Conservation (phyloP, 495 filamentous ascomycete species). For the Neurospora tetraspora region DNA sequence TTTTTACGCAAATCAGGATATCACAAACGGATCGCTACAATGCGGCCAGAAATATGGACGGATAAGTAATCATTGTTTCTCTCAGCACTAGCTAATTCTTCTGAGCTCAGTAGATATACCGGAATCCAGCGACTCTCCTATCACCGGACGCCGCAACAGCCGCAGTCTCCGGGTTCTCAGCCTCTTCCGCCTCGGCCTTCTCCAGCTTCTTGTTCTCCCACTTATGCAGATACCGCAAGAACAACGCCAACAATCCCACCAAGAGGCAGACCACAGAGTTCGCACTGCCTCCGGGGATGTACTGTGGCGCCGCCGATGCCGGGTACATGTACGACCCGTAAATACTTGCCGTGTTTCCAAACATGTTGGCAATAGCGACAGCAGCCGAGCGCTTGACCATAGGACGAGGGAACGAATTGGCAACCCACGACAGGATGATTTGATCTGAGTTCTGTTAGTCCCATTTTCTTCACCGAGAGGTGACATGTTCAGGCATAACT, state of each 20-base stretch:
- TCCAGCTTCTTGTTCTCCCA: slow-evolving; percentile 42
- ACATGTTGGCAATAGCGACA: slow-evolving; percentile 46
- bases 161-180: slow-evolving; percentile 8
- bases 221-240: slow-evolving; percentile 33
- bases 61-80: neutral
- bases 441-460: slow-evolving; percentile 14
- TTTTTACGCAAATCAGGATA: neutral
- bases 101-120: slow-evolving; percentile 9
- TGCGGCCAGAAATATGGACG: rapidly evolving
- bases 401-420: slow-evolving; percentile 42
- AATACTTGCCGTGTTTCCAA: slow-evolving; percentile 44
- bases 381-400: slow-evolving; percentile 43
- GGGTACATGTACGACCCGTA: slow-evolving; percentile 51
- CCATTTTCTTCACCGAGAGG: too few species aligned
- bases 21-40: neutral
- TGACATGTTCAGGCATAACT: too few species aligned
- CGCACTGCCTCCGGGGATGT: slow-evolving; percentile 33
- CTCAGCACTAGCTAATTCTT: neutral
- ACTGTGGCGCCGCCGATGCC: slow-evolving; percentile 37
- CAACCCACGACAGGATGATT: slow-evolving; percentile 44
- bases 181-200: slow-evolving; percentile 22
- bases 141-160: neutral
- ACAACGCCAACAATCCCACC: slow-evolving; percentile 31
- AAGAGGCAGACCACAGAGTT: slow-evolving; percentile 38
- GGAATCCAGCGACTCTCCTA: slow-evolving; percentile 8